Percentiles rank a stretch among this genome's conserved stretches.
Evolutionary conservation across 1,284 basidiomycete genomes (phyloP).

Genomic region (Waitea zeae): DNA sequence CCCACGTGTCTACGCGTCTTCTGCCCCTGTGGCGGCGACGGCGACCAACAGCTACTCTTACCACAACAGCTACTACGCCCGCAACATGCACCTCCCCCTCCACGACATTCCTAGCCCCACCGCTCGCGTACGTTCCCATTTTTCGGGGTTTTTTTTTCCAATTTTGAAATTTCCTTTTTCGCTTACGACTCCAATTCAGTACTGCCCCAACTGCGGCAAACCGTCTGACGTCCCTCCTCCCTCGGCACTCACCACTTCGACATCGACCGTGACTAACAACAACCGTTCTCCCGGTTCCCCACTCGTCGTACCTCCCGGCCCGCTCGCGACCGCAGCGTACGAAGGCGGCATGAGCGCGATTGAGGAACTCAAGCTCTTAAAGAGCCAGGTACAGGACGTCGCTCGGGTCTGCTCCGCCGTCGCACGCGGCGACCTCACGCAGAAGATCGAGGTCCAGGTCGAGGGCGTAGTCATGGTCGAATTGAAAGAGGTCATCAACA

Average conservation of each 20-base stretch:
- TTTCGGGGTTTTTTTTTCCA: constrained; percentile 4
- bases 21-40: too few species aligned
- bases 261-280: constrained; percentile 15
- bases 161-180: constrained; percentile 21
- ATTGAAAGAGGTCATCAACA: constrained; percentile 96
- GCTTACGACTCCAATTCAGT: constrained; percentile 27
- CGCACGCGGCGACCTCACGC: constrained; percentile 82
- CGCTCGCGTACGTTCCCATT: constrained; percentile 6
- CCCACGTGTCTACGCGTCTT: too few species aligned
- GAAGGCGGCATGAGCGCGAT: constrained; percentile 51
- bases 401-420: constrained; percentile 92
- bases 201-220: constrained; percentile 14
- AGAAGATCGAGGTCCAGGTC: constrained; percentile 93
- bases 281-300: constrained; percentile 16
- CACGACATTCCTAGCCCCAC: too few species aligned
- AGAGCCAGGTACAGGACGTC: constrained; percentile 84
- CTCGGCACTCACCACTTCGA: constrained; percentile 10
- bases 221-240: too few species aligned
- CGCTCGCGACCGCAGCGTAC: constrained; percentile 37
- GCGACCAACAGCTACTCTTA: too few species aligned
- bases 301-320: constrained; percentile 34
- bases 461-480: constrained; percentile 96
- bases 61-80: too few species aligned
- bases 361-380: constrained; percentile 68
- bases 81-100: too few species aligned